A percentile compares a stretch with the other conserved stretches of the same genome.
Evolutionary conservation across 805 yeast genomes (phyloP).

Genomic region (Wickerhamomyces silvicola): DNA sequence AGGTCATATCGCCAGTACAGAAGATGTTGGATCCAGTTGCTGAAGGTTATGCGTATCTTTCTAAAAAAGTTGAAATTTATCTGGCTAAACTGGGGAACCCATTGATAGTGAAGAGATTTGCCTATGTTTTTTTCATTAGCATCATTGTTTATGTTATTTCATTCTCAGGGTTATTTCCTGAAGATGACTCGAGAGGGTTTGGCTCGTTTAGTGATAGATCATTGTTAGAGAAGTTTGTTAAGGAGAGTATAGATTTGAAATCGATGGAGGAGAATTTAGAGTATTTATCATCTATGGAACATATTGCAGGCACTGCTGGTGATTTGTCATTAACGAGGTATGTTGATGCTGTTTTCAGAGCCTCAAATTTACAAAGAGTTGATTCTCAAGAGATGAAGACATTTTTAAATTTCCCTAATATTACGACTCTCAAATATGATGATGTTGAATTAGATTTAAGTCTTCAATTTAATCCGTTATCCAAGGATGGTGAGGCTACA

Average conservation of each 20-base stretch:
- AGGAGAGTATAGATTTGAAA: slow-evolving; percentile 45
- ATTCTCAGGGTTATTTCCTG: slow-evolving; percentile 47
- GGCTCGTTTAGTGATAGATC: slow-evolving; percentile 63
- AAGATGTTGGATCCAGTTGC: slow-evolving; percentile 43
- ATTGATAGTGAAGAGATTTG: slow-evolving; percentile 66
- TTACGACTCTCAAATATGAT: slow-evolving; percentile 20
- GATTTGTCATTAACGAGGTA: slow-evolving; percentile 68
- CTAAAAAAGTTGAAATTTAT: slow-evolving; percentile 45
- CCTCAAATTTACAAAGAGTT: slow-evolving; percentile 47
- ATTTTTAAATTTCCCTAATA: slow-evolving; percentile 61
- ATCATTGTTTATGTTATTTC: slow-evolving; percentile 50
- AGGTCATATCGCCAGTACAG: slow-evolving; percentile 33
- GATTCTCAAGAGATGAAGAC: slow-evolving; percentile 47
- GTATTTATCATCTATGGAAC: slow-evolving; percentile 45
- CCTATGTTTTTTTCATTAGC: slow-evolving; percentile 66
- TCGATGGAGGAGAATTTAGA: slow-evolving; percentile 20
- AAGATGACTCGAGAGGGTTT: slow-evolving; percentile 29
- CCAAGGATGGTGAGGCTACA: slow-evolving; percentile 48
- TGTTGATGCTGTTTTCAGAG: slow-evolving; percentile 49
- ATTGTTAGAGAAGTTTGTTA: slow-evolving; percentile 42
- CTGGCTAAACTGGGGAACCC: slow-evolving; percentile 79
- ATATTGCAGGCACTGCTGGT: slow-evolving; percentile 82
- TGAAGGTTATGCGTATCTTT: slow-evolving; percentile 25
- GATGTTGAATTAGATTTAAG: slow-evolving; percentile 24
- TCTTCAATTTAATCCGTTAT: slow-evolving; percentile 62